phyloP scores from a whole-genome alignment of 2,329 filamentous ascomycete genomes.

The Emmonsiellopsis sp. region DNA sequence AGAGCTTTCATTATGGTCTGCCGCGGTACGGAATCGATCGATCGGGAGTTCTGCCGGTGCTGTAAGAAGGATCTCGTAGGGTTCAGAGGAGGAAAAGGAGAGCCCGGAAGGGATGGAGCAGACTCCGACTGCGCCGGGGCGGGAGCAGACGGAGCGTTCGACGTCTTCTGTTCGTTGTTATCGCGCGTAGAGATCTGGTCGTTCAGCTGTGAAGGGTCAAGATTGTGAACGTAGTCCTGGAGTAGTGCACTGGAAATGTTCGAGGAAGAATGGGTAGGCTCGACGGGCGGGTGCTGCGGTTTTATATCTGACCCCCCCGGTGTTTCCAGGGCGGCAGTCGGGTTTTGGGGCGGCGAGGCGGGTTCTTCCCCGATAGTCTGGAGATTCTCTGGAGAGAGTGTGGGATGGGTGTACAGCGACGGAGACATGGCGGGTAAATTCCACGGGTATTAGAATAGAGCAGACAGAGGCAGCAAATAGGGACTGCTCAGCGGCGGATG shows the following conservation, averaged over 20 bases:
- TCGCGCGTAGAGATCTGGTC: conserved; percentile 22
- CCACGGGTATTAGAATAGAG: background rate
- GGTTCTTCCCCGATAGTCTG: conserved; percentile 8
- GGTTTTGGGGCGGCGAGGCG: conserved; percentile 7
- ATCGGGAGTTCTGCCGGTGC: conserved; percentile 44
- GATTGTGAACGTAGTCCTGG: conserved; percentile 34
- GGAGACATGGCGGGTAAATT: conserved; percentile 3
- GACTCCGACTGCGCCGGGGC: conserved; percentile 10
- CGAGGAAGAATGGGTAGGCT: conserved; percentile 16
- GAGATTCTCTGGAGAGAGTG: conserved; percentile 8
- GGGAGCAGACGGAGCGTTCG: conserved; percentile 13
- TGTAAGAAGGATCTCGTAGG: conserved; percentile 25
- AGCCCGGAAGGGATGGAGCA: background rate
- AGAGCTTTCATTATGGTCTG: conserved; percentile 78
- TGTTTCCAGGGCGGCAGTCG: conserved; percentile 12
- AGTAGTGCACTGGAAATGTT: conserved; percentile 20
- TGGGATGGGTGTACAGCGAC: conserved; percentile 8
- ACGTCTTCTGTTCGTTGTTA: conserved; percentile 12
- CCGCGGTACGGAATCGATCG: conserved; percentile 59
- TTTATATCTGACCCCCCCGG: conserved; percentile 6
- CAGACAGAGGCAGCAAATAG: background rate
- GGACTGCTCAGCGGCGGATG: background rate
- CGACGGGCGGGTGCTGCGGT: conserved; percentile 17
- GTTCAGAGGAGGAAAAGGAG: conserved; percentile 22
- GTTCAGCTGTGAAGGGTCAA: conserved; percentile 32